These are phyloP conservation scores for Globisporangium uncinulatum DNA, from an alignment of 352 stramenopile genomes.

Conservation along the genomic window DNA sequence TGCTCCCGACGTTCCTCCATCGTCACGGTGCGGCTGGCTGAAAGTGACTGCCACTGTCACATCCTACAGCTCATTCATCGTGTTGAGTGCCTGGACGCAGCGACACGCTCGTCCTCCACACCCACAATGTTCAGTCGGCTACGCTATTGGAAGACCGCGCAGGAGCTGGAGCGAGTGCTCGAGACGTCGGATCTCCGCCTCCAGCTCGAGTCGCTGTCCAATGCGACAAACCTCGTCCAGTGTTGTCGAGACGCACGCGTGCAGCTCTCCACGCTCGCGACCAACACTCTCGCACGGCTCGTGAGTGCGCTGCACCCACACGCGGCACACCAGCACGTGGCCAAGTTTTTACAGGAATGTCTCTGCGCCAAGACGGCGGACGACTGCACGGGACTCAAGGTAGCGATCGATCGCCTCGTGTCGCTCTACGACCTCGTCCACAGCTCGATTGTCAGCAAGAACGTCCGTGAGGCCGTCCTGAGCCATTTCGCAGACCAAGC, in stretches of 20 bases:
- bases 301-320: slow-evolving; percentile 9
- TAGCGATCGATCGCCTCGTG: slow-evolving; percentile 10
- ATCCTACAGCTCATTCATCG: too few species aligned
- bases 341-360: slow-evolving; percentile 11
- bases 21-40: not conserved
- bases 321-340: slow-evolving; percentile 5
- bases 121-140: not conserved
- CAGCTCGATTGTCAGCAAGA: slow-evolving; percentile 1
- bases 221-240: slow-evolving; percentile 7
- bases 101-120: not conserved
- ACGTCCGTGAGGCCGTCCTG: slow-evolving; percentile 11
- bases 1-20: slow-evolving; percentile 1
- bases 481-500: slow-evolving; percentile 15
- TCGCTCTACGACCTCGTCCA: slow-evolving; percentile 17
- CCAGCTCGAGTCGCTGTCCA: slow-evolving; percentile 1
- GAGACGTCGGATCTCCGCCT: not conserved
- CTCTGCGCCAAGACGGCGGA: slow-evolving; percentile 6
- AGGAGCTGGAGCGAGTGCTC: slow-evolving; percentile 4
- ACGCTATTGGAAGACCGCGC: not conserved
- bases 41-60: too few species aligned
- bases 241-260: not conserved
- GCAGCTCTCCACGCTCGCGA: slow-evolving; percentile 8
- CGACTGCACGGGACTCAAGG: slow-evolving; percentile 16
- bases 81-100: not conserved
- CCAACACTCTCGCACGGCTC: slow-evolving; percentile 8